Percentiles rank a stretch among this genome's conserved stretches.
These are phyloP conservation scores for Oryza officinalis DNA, from an alignment of 176 grass and related monocot species.

Conservation along the genomic window DNA sequence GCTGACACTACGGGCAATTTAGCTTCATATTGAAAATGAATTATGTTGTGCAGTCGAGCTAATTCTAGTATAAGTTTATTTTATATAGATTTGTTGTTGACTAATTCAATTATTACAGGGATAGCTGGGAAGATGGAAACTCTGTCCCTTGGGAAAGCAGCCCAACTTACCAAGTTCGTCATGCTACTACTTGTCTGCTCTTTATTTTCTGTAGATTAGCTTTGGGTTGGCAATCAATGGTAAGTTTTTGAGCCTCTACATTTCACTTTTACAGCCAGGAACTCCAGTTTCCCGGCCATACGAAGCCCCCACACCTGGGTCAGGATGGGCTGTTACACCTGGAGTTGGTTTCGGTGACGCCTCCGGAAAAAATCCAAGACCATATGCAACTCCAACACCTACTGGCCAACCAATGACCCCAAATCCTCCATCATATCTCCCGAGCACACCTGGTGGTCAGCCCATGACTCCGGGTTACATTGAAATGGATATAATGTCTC, in stretches of 20 bases:
- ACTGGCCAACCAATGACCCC: conserved; percentile 72
- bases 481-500: conserved; percentile 75
- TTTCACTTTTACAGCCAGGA: conserved; percentile 53
- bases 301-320: conserved; percentile 88
- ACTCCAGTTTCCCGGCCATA: conserved; percentile 62
- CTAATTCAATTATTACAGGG: conserved; percentile 45
- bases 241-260: conserved; percentile 11
- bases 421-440: conserved; percentile 59
- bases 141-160: conserved; percentile 68
- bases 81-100: conserved; percentile 26
- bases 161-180: conserved; percentile 68
- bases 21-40: background rate
- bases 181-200: background rate
- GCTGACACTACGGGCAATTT: too few relatives aligned
- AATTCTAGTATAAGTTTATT: background rate
- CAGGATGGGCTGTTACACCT: conserved; percentile 70
- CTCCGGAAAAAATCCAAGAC: conserved; percentile 56
- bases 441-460: conserved; percentile 67
- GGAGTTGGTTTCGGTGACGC: conserved; percentile 54
- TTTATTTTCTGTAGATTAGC: background rate
- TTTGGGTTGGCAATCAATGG: conserved; percentile 5
- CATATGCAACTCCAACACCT: conserved; percentile 58
- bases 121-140: conserved; percentile 73
- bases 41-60: background rate
- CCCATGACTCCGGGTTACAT: conserved; percentile 72